These are phyloP conservation scores for Xylaria arbuscula DNA, from an alignment of 2,329 filamentous ascomycete species.

Conservation along the genomic window DNA sequence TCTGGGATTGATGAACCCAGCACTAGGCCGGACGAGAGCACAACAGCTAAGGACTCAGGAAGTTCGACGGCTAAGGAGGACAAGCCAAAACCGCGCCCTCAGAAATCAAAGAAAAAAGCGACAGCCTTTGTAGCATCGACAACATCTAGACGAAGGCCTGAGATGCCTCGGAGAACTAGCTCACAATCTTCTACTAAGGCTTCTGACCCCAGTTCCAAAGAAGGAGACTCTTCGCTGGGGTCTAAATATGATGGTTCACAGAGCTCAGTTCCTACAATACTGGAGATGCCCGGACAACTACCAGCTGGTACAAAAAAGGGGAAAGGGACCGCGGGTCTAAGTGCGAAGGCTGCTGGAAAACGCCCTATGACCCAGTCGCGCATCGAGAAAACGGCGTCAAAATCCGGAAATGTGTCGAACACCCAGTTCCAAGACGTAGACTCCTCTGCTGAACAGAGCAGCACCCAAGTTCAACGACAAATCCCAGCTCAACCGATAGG, in stretches of 20 bases:
- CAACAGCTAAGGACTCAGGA: constrained; percentile 47
- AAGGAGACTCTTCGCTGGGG: constrained; percentile 45
- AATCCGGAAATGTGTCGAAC: constrained; percentile 25
- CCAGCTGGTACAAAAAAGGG: constrained; percentile 28
- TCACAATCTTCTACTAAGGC: constrained; percentile 58
- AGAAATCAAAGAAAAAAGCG: constrained; percentile 50
- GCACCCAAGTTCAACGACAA: constrained; percentile 13
- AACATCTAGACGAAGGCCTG: constrained; percentile 58
- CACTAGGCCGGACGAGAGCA: constrained; percentile 49
- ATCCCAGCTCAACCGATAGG: constrained; percentile 20
- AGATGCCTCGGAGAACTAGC: constrained; percentile 59
- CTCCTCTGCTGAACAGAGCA: not conserved
- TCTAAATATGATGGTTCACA: constrained; percentile 41
- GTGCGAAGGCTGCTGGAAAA: constrained; percentile 63
- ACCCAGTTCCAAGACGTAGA: constrained; percentile 18
- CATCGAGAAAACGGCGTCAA: constrained; percentile 33
- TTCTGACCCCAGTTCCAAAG: constrained; percentile 51
- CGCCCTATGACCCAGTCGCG: constrained; percentile 50
- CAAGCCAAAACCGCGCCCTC: constrained; percentile 40
- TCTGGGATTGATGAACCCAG: constrained; percentile 58
- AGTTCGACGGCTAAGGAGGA: constrained; percentile 43
- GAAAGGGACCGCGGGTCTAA: constrained; percentile 44
- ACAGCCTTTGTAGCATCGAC: constrained; percentile 58
- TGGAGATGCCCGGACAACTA: constrained; percentile 44
- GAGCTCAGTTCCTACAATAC: constrained; percentile 45